A percentile compares a stretch with the other conserved stretches of the same genome.
Conservation (phyloP, 768 basidiomycete species). For the Serendipita sp. region DNA sequence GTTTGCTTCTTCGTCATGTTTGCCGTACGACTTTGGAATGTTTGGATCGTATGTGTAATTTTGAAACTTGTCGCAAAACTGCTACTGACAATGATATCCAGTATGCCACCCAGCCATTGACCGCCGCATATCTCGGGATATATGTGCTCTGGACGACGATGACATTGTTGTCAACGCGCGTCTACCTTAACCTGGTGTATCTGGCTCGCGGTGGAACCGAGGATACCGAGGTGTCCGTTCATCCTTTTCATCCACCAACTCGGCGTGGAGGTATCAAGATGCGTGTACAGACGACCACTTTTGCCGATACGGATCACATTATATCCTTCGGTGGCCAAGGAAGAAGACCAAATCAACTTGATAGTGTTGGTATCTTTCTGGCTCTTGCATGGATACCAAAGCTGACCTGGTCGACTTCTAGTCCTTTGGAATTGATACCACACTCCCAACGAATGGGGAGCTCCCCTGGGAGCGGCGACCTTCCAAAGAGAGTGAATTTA, state of each 20-base stretch:
- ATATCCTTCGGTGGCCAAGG: too few relatives aligned
- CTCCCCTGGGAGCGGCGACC: too few relatives aligned
- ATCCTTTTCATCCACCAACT: neutral
- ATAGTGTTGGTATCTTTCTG: too few relatives aligned
- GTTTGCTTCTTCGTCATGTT: neutral
- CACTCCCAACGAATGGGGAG: too few relatives aligned
- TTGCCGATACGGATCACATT: neutral
- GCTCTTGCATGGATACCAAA: too few relatives aligned
- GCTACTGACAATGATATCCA: neutral
- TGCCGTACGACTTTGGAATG: neutral
- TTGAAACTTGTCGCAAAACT: neutral
- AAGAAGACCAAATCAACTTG: too few relatives aligned
- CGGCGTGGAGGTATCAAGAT: neutral
- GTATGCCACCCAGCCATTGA: neutral
- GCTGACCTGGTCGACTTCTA: too few relatives aligned
- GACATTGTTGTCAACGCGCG: neutral
- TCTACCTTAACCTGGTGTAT: constrained; percentile 1
- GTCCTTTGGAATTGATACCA: too few relatives aligned
- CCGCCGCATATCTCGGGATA: neutral
- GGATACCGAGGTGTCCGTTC: neutral
- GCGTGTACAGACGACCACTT: neutral
- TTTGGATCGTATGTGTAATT: neutral
- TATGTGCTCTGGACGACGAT: constrained; percentile 1
- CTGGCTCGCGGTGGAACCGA: neutral
- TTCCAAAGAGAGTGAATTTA: too few relatives aligned